Conservation (phyloP, 2,329 filamentous ascomycete species). For the Penicillium paneum region DNA sequence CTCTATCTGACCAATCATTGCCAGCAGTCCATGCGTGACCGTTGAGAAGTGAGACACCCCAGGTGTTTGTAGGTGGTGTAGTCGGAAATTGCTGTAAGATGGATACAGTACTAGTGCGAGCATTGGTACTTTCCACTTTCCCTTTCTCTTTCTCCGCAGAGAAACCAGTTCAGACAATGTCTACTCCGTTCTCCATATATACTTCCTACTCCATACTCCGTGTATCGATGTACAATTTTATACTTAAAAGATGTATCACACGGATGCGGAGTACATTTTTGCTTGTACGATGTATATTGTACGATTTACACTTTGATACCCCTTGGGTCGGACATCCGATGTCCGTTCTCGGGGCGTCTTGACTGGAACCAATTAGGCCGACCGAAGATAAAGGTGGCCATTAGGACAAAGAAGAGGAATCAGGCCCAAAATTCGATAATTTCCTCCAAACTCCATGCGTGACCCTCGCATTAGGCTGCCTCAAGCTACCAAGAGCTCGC, state of each 20-base stretch:
- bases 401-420: neutral
- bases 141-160: neutral
- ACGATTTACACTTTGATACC: neutral
- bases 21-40: neutral
- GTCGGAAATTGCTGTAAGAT: neutral
- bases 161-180: neutral
- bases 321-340: neutral
- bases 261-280: neutral
- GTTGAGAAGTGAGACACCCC: constrained; percentile 6
- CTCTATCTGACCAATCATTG: neutral
- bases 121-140: neutral
- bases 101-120: neutral
- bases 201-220: no score
- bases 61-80: constrained; percentile 3
- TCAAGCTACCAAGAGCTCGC: neutral
- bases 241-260: neutral
- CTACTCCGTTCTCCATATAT: neutral
- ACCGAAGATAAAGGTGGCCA: neutral
- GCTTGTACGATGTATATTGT: neutral
- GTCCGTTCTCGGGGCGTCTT: neutral
- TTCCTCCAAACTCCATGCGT: neutral
- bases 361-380: neutral
- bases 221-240: neutral
- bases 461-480: neutral
- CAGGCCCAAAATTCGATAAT: constrained; percentile 4